phyloP scores from a whole-genome alignment of 148 eudicot species.

The Nepenthes mirabilis region DNA sequence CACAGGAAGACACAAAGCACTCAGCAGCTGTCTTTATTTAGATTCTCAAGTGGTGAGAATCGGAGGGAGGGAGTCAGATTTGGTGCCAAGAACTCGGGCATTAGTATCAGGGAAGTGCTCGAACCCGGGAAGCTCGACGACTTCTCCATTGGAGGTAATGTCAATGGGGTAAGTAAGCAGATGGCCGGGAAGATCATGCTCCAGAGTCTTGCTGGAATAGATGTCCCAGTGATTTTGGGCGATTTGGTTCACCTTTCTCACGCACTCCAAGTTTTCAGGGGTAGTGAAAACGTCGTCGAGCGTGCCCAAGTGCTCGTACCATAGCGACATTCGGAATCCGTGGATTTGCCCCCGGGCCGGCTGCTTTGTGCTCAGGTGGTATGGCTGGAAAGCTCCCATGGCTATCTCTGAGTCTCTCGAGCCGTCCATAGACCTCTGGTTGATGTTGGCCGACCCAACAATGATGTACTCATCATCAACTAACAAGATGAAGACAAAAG shows the following conservation, averaged over 20 bases:
- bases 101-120: conserved; percentile 47
- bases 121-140: conserved; percentile 21
- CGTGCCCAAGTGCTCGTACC: conserved; percentile 41
- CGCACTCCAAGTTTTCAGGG: conserved; percentile 29
- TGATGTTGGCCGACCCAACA: conserved; percentile 38
- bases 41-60: conserved; percentile 34
- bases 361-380: conserved; percentile 18
- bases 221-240: conserved; percentile 29
- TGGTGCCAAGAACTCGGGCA: conserved; percentile 37
- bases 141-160: conserved; percentile 18
- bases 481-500: conserved; percentile 1
- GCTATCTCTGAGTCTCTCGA: conserved; percentile 47
- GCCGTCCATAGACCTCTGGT: conserved; percentile 46
- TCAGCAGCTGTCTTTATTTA: too few relatives aligned
- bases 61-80: conserved; percentile 28
- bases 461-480: conserved; percentile 53
- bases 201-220: conserved; percentile 18
- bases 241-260: conserved; percentile 28
- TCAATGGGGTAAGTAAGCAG: conserved; percentile 29
- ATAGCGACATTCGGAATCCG: conserved; percentile 37
- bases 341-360: conserved; percentile 31
- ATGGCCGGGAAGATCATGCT: conserved; percentile 31
- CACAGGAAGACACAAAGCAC: too few relatives aligned
- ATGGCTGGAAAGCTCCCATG: conserved; percentile 48
- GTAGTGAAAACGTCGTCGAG: conserved; percentile 16